A percentile compares a stretch with the other conserved stretches of the same genome.
Conservation (phyloP, 257 asterid genomes). For the Eucommia ulmoides region DNA sequence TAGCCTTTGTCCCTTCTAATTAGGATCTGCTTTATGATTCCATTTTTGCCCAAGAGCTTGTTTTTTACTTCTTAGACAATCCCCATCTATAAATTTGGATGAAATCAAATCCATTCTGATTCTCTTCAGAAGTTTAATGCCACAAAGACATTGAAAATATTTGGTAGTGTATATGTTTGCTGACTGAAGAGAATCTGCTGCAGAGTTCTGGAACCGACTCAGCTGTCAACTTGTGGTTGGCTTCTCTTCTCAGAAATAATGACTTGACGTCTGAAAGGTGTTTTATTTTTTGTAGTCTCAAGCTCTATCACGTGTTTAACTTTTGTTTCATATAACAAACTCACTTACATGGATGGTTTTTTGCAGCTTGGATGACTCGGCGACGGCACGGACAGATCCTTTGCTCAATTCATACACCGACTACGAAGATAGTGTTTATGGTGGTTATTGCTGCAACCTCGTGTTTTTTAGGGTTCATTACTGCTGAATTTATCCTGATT, state of each 20-base stretch:
- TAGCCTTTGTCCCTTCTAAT: too few relatives aligned
- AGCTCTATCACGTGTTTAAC: too few relatives aligned
- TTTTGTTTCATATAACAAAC: constrained; percentile 3
- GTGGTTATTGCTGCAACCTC: constrained; percentile 49
- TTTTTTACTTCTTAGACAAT: too few relatives aligned
- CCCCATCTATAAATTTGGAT: too few relatives aligned
- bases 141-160: too few relatives aligned
- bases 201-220: constrained; percentile 99
- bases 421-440: constrained; percentile 94
- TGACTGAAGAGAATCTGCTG: constrained; percentile 27
- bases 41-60: too few relatives aligned
- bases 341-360: constrained; percentile 1
- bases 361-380: constrained; percentile 30
- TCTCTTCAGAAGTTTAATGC: too few relatives aligned
- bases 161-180: too few relatives aligned
- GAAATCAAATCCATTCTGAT: too few relatives aligned
- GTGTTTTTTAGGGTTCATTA: constrained; percentile 5
- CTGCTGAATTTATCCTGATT: constrained; percentile 14
- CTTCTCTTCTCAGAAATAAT: constrained; percentile 34
- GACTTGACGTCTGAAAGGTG: constrained; percentile 46
- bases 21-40: too few relatives aligned
- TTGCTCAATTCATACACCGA: constrained; percentile 70
- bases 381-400: constrained; percentile 26
- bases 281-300: too few relatives aligned
- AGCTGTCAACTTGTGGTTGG: constrained; percentile 80